Base-by-base conservation (phyloP, 2,329 filamentous ascomycete species). In the Dothistroma pini region DNA sequence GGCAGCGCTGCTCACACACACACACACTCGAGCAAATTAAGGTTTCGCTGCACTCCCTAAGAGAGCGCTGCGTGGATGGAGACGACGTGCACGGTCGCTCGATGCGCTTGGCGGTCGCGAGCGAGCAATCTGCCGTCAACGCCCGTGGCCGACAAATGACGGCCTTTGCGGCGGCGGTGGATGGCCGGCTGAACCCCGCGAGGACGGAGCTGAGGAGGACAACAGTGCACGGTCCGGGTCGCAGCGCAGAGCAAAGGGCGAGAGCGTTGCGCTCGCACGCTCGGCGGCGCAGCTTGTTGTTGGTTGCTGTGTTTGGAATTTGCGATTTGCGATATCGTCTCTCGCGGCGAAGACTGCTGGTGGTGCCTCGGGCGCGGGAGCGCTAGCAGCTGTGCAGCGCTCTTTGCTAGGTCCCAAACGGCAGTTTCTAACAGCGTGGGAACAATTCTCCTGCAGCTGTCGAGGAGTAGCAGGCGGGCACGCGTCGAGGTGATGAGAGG, bases 101-200 rank as follows among this genome's bases (percentile, higher is more conserved):
- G 22, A 21, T 14, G 25, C n/a, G 49, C 64, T 66, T 63, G 60
- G 62, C 62, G 54, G 29, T 29, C 22, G 16, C 50, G 48, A 22
- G 60, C 63, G 59, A 63, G 58, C 56, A 60, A 66, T 60, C 47
- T 62, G 63, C 61, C 60, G 59, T 48, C 35, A 54, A 44, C 32
- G 34, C 52, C 60, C 53, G 58, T 59, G 60, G 56, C 56, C 58
- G 54, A 49, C 56, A 48, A 51, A 56, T 62, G 54, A 59, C 54
- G 59, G 56, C 57, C 11, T 50, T 57, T 53, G 53, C 48, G 44
- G 62, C 57, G 48, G 58, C 56, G 62, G 58, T 56, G 53, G 54
- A 63, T 57, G 59, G 49, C 52, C 64, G 64, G 62, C 56, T 63
- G 62, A 64, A 66, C 32, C 32, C 47, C 60, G 62, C 58, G 57